These are phyloP conservation scores for Leishmania tarentolae DNA, from an alignment of 208 protist genomes.

Conservation along the genomic window DNA sequence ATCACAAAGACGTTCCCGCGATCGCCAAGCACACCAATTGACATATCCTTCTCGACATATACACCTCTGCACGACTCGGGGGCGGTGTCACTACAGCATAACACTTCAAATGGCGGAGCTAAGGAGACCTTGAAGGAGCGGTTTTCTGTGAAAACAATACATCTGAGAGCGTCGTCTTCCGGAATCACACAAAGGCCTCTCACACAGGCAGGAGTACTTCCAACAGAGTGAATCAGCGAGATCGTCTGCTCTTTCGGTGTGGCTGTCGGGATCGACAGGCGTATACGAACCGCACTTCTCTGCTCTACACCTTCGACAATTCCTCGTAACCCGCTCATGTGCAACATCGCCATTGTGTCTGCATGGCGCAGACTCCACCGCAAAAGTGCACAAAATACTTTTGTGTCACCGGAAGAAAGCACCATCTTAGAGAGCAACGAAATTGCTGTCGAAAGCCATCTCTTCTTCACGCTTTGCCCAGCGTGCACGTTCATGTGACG, in stretches of 20 bases:
- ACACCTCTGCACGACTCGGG: constrained; percentile 36
- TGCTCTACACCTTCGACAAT: constrained; percentile 53
- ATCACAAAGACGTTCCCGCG: constrained; percentile 43
- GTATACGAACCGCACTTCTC: constrained; percentile 39
- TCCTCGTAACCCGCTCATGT: constrained; percentile 27
- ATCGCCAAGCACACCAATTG: constrained; percentile 46
- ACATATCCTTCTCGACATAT: constrained; percentile 39
- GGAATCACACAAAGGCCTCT: constrained; percentile 35
- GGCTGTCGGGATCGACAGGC: constrained; percentile 46
- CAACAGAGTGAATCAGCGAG: constrained; percentile 45
- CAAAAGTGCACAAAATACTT: constrained; percentile 52
- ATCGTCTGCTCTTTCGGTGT: constrained; percentile 43
- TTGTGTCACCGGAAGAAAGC: constrained; percentile 52
- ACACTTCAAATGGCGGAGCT: constrained; percentile 23
- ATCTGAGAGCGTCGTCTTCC: constrained; percentile 27
- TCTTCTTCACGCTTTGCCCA: constrained; percentile 11
- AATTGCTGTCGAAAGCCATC: constrained; percentile 51
- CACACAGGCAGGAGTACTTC: constrained; percentile 22
- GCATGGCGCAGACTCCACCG: constrained; percentile 54
- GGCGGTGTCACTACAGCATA: constrained; percentile 27
- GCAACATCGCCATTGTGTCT: constrained; percentile 21
- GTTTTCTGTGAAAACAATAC: constrained; percentile 39
- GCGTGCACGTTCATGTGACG: constrained; percentile 47
- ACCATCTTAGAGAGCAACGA: constrained; percentile 70
- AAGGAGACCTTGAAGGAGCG: constrained; percentile 33